Evolutionary conservation across 1,284 basidiomycete species (phyloP).

Genomic region (Puccinia triticina): DNA sequence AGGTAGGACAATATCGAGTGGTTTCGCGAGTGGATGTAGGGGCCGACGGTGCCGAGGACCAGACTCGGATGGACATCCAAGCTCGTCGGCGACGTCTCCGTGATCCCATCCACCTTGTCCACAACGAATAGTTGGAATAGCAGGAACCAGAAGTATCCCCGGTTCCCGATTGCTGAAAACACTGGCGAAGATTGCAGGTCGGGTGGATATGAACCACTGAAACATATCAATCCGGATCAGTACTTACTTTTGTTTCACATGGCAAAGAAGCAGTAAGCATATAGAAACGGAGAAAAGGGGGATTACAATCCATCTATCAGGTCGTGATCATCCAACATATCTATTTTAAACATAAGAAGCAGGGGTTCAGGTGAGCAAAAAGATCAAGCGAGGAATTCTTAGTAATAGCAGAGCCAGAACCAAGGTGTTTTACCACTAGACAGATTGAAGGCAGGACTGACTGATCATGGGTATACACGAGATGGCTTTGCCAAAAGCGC

Average conservation of each 20-base stretch:
- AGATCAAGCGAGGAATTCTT: neutral
- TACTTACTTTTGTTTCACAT: neutral
- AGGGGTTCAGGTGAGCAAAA: neutral
- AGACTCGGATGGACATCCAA: slow-evolving; percentile 52
- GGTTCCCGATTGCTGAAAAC: slow-evolving; percentile 69
- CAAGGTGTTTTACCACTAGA: slow-evolving; percentile 24
- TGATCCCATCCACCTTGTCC: slow-evolving; percentile 73
- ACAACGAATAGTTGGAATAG: slow-evolving; percentile 82
- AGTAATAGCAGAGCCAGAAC: neutral
- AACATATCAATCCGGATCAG: slow-evolving; percentile 55
- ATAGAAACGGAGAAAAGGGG: slow-evolving; percentile 63
- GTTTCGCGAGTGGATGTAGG: slow-evolving; percentile 75
- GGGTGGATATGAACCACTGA: slow-evolving; percentile 72
- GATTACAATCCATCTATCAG: slow-evolving; percentile 90
- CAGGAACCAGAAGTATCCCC: slow-evolving; percentile 87
- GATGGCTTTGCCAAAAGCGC: slow-evolving; percentile 89
- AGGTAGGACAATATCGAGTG: slow-evolving; percentile 76
- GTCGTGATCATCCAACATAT: slow-evolving; percentile 69
- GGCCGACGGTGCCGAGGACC: slow-evolving; percentile 75
- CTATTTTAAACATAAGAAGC: slow-evolving; percentile 54
- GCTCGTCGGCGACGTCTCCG: slow-evolving; percentile 63
- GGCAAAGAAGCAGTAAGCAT: slow-evolving; percentile 4
- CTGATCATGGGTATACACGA: slow-evolving; percentile 78
- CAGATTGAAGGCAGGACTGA: slow-evolving; percentile 41
- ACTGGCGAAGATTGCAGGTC: slow-evolving; percentile 76